Evolutionary conservation across 345 rosid genomes (phyloP).

Genomic region (Xanthoceras sorbifolium): DNA sequence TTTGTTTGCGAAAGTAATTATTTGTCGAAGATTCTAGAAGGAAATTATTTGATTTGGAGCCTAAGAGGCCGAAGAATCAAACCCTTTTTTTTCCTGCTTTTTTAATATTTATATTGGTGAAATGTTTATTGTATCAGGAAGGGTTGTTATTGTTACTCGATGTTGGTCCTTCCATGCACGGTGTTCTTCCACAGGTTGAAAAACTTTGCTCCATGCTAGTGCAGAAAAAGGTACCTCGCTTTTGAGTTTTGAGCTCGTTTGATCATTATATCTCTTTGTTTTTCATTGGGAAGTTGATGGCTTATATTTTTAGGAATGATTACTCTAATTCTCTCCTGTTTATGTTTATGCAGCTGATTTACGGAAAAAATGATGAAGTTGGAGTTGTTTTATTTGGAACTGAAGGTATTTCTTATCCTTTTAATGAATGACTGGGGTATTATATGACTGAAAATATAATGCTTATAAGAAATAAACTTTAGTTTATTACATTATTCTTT

Average conservation of each 20-base stretch:
- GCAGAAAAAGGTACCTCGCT: constrained; percentile 63
- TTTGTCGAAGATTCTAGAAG: too few relatives aligned
- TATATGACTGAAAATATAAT: neutral
- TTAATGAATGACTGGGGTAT: neutral
- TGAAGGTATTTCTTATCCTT: constrained; percentile 47
- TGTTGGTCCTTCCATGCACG: constrained; percentile 85
- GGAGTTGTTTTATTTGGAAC: constrained; percentile 85
- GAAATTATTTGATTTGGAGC: neutral
- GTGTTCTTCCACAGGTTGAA: constrained; percentile 60
- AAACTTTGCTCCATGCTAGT: constrained; percentile 68
- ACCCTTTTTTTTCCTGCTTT: neutral
- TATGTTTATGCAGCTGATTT: constrained; percentile 63
- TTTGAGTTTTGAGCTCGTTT: neutral
- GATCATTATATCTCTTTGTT: neutral
- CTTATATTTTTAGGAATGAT: neutral
- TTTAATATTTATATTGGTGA: neutral
- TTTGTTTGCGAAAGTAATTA: neutral
- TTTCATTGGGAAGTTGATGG: neutral
- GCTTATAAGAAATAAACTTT: neutral
- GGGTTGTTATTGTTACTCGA: constrained; percentile 74
- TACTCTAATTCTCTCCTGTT: constrained; percentile 1
- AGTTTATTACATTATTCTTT: neutral
- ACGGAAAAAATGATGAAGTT: constrained; percentile 75
- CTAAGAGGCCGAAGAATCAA: neutral
- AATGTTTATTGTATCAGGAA: constrained; percentile 48